These are phyloP conservation scores for Blastocladiella emersonii DNA, from an alignment of 371 early-diverging fungal species.

Conservation along the genomic window DNA sequence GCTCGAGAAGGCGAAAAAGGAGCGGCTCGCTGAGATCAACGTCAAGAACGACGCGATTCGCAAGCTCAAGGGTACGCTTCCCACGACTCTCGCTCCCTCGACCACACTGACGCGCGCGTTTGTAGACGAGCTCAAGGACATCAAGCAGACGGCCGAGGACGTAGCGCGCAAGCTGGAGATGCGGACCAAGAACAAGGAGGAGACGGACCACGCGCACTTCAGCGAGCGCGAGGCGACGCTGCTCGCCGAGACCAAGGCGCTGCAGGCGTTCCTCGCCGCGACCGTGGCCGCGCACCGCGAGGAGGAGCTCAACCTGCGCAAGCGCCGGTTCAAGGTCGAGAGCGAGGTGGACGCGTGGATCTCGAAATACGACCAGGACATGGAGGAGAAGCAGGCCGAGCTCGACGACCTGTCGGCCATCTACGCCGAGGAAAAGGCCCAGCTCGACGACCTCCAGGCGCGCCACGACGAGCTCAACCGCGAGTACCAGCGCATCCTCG, in stretches of 20 bases:
- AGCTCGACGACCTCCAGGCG: slow-evolving; percentile 30
- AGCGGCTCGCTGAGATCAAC: slow-evolving; percentile 27
- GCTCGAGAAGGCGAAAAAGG: slow-evolving; percentile 30
- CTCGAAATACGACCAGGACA: slow-evolving; percentile 43
- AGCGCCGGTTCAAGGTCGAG: slow-evolving; percentile 37
- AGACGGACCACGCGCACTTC: slow-evolving; percentile 23
- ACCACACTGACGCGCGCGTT: background rate
- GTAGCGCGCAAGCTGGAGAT: slow-evolving; percentile 28
- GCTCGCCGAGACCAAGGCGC: slow-evolving; percentile 3
- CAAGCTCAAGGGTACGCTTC: slow-evolving; percentile 27
- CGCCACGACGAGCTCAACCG: slow-evolving; percentile 24
- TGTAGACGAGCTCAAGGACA: slow-evolving; percentile 29
- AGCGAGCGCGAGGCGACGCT: slow-evolving; percentile 18
- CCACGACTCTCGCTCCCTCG: no score
- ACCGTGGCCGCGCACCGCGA: slow-evolving; percentile 18
- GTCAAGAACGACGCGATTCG: slow-evolving; percentile 33
- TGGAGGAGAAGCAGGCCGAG: slow-evolving; percentile 40
- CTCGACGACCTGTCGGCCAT: slow-evolving; percentile 33
- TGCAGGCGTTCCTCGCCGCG: slow-evolving; percentile 11
- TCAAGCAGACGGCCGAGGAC: slow-evolving; percentile 36
- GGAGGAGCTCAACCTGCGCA: slow-evolving; percentile 30
- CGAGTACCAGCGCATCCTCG: slow-evolving; percentile 31
- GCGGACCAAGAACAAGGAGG: slow-evolving; percentile 33
- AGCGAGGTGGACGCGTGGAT: slow-evolving; percentile 46
- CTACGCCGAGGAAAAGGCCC: slow-evolving; percentile 33